Conservation (phyloP, 306 rosid genomes). For the Abrus pulchellus region DNA sequence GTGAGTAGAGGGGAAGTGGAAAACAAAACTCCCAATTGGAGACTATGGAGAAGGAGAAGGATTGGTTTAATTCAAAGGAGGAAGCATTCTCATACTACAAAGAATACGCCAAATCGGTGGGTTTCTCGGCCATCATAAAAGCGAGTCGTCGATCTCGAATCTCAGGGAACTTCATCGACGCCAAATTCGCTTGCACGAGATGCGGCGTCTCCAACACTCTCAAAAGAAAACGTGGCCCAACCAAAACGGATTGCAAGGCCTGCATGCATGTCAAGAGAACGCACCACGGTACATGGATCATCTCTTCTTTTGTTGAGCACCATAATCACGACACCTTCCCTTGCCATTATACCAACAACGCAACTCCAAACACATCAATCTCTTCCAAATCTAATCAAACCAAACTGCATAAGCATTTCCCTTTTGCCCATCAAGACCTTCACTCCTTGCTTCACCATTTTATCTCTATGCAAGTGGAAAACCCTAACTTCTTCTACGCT, state of each 20-base stretch:
- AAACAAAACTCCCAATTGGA: no score
- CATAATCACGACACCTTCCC: constrained; percentile 80
- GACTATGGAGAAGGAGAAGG: no score
- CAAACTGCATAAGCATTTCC: constrained; percentile 50
- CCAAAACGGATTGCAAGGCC: constrained; percentile 87
- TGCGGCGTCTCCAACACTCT: constrained; percentile 53
- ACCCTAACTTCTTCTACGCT: constrained; percentile 72
- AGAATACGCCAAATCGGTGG: constrained; percentile 80
- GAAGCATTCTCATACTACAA: constrained; percentile 87
- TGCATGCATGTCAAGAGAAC: constrained; percentile 87
- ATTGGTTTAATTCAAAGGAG: constrained; percentile 68
- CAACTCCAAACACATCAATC: no score
- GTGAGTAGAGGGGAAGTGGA: no score
- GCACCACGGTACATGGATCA: constrained; percentile 78
- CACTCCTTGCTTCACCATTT: constrained; percentile 64
- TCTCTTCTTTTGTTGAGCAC: constrained; percentile 76
- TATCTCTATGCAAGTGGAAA: constrained; percentile 65
- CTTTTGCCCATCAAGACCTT: constrained; percentile 66
- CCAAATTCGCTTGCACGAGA: constrained; percentile 85
- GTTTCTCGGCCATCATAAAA: constrained; percentile 80
- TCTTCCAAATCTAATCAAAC: no score
- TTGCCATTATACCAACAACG: constrained; percentile 55
- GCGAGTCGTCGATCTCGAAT: constrained; percentile 84
- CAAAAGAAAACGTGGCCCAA: constrained; percentile 38
- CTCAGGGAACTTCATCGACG: constrained; percentile 84